phyloP scores from a whole-genome alignment of 2,329 filamentous ascomycete species.

The Parascedosporium putredinis region DNA sequence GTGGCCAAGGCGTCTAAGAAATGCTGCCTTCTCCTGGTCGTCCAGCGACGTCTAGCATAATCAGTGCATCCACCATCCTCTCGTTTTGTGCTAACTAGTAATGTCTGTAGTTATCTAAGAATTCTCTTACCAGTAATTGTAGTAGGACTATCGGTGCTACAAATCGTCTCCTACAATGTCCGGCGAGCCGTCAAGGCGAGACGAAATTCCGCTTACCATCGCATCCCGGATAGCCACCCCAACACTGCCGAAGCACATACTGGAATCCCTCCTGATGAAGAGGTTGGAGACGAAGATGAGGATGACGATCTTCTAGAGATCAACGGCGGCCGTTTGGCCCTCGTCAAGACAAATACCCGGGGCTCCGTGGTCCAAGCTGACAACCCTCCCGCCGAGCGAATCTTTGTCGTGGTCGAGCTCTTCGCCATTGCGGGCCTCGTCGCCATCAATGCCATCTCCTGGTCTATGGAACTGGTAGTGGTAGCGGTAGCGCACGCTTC shows the following conservation, averaged over 20 bases:
- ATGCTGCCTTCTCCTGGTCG: too few relatives aligned
- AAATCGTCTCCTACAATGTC: constrained; percentile 50
- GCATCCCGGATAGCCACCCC: constrained; percentile 32
- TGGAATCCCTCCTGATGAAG: constrained; percentile 37
- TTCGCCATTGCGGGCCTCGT: constrained; percentile 63
- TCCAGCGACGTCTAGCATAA: too few relatives aligned
- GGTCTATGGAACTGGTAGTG: constrained; percentile 47
- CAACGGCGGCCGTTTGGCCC: constrained; percentile 42
- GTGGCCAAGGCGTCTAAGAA: too few relatives aligned
- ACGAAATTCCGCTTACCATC: constrained; percentile 46
- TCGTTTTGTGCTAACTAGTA: constrained; percentile 8
- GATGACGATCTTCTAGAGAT: constrained; percentile 51
- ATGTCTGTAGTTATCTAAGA: constrained; percentile 57
- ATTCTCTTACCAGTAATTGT: constrained; percentile 67
- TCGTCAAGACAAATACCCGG: constrained; percentile 50
- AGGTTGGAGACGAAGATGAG: constrained; percentile 38
- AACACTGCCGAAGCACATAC: constrained; percentile 35
- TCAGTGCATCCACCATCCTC: too few relatives aligned
- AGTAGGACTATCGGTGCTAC: constrained; percentile 58
- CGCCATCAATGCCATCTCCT: constrained; percentile 56
- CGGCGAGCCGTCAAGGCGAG: constrained; percentile 38
- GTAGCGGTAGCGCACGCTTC: constrained; percentile 41
- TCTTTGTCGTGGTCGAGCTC: constrained; percentile 64
- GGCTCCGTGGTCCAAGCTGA: constrained; percentile 62
- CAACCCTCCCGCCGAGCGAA: constrained; percentile 61